Evolutionary conservation across 257 asterid genomes (phyloP), one percentile per base, ranked within the genome.

Genomic region (Solanum stenotomum): DNA sequence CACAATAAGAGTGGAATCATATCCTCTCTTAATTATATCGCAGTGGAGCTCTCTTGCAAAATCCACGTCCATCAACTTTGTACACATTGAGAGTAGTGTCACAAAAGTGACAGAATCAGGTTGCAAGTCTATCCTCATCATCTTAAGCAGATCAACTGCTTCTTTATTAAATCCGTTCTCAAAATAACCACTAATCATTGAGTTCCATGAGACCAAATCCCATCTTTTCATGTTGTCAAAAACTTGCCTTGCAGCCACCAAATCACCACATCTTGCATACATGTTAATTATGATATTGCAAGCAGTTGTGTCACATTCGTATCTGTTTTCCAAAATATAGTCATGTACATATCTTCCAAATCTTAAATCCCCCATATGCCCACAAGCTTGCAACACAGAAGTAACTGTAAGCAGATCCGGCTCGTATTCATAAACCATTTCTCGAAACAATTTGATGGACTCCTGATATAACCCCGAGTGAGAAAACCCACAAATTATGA

Each of bases 171-270:
- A 82, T 85, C 88, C 88, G 23, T 89, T 90, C 38, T 93, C 95
- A 38, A 90, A 82, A 88, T 90, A 95, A 89, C 97, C 98, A 29
- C 78, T 91, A 85, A 96, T 92, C 23, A 94, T 86, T 31, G 98
- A 93, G 92, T 96, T 95, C 96, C 98, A 96, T 1, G 98, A 94
- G 88, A 96, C 96, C 90, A 92, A 90, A 90, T 96, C 99, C 88
- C 88, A 86, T 90, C 63, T 91, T 91, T 88, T 88, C 95, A 93
- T 91, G 86, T 52, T 87, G 89, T 94, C 95, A 89, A 95, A 95
- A 88, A 93, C 94, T 88, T 89, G 88, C 87, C 93, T 92, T 82
- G 98, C 91, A 86, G 87, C 87, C 44, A 68, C 49, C 83, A 95
- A 71, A 87, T 94, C 96, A 84, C 96, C 96, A 90, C 98, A 96